Percentiles rank a stretch among this genome's conserved stretches.
Conservation (phyloP, 768 basidiomycete species). For the Nidularia pulvinata region DNA sequence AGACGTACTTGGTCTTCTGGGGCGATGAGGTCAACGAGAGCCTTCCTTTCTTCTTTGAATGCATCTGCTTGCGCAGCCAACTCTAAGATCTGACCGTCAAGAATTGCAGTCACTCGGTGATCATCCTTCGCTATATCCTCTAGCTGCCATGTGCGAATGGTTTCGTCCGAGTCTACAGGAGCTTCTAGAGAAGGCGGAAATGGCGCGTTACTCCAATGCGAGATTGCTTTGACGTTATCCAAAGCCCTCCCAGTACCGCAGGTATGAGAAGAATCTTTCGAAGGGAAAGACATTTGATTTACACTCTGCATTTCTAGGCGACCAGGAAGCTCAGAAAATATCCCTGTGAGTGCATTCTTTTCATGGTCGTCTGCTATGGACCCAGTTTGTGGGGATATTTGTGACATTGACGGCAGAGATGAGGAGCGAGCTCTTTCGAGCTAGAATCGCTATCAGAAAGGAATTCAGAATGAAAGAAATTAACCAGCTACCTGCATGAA, state of each 20-base stretch:
- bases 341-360: neutral
- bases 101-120: constrained; percentile 3
- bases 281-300: too few relatives aligned
- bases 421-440: constrained; percentile 14
- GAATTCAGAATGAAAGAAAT: neutral
- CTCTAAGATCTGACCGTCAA: constrained; percentile 32
- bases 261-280: too few relatives aligned
- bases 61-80: constrained; percentile 31
- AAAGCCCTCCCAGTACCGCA: too few relatives aligned
- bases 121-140: neutral
- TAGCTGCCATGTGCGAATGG: neutral
- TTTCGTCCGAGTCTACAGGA: neutral
- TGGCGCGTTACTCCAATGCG: too few relatives aligned
- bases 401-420: constrained; percentile 3
- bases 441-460: constrained; percentile 3
- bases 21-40: constrained; percentile 8
- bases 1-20: neutral
- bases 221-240: too few relatives aligned
- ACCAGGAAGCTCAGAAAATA: too few relatives aligned
- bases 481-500: constrained; percentile 23
- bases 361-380: neutral
- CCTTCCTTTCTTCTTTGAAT: constrained; percentile 32
- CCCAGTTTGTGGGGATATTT: neutral
- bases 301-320: too few relatives aligned
- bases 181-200: too few relatives aligned